Conservation (phyloP, 768 basidiomycete species). For the Pisolithus albus region DNA sequence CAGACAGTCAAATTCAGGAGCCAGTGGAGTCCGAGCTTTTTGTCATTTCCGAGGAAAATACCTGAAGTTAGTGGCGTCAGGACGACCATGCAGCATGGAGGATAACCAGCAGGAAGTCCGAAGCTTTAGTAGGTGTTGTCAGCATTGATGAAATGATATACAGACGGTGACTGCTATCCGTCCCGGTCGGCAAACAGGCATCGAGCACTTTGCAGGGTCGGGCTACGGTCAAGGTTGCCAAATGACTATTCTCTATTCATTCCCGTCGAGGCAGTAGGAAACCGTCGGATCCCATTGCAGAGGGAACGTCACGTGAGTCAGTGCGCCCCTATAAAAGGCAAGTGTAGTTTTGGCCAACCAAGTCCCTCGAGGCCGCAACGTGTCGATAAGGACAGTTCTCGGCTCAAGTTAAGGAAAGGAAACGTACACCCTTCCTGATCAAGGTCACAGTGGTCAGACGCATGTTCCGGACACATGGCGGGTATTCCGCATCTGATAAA, state of each 20-base stretch:
- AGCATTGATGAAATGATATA: not conserved
- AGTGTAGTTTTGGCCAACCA: slow-evolving; percentile 12
- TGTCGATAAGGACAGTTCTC: slow-evolving; percentile 13
- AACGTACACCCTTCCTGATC: slow-evolving; percentile 8
- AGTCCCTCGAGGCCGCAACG: slow-evolving; percentile 25
- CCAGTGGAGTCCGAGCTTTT: not conserved
- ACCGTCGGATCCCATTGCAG: not conserved
- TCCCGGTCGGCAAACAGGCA: no score
- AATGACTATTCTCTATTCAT: not conserved
- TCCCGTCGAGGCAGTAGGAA: not conserved
- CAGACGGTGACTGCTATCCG: no score
- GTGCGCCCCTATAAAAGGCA: slow-evolving; percentile 13
- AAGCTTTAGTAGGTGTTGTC: not conserved
- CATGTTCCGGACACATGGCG: slow-evolving; percentile 9
- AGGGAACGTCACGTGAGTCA: not conserved
- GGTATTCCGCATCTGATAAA: slow-evolving; percentile 14
- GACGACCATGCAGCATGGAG: not conserved
- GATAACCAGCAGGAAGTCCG: not conserved
- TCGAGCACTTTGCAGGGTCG: not conserved
- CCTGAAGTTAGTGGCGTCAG: no score
- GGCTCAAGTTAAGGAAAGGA: slow-evolving; percentile 5
- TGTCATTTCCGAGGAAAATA: no score
- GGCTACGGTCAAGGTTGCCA: not conserved
- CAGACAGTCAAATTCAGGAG: not conserved
- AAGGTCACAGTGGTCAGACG: slow-evolving; percentile 8